phyloP scores from a whole-genome alignment of 2,329 filamentous ascomycete genomes.

The Trichophyton verrucosum region DNA sequence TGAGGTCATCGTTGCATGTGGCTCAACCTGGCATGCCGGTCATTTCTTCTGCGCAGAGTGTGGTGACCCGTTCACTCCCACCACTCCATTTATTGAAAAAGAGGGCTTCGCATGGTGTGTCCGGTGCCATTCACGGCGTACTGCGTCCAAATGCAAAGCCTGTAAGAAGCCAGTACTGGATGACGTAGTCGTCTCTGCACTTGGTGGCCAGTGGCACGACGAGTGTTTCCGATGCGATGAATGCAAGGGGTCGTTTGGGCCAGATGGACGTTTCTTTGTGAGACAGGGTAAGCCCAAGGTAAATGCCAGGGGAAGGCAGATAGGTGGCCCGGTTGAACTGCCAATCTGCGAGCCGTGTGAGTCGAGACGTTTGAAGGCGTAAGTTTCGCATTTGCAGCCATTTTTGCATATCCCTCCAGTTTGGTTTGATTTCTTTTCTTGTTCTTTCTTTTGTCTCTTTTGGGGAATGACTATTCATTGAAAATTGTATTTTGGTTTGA shows the following conservation, averaged over 20 bases:
- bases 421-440: not conserved
- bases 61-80: slow-evolving; percentile 59
- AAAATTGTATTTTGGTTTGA: not conserved
- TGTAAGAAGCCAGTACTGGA: slow-evolving; percentile 79
- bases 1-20: slow-evolving; percentile 85
- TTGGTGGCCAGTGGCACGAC: slow-evolving; percentile 89
- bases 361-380: slow-evolving; percentile 50
- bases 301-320: slow-evolving; percentile 35
- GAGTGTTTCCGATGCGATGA: slow-evolving; percentile 76
- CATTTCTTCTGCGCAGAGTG: slow-evolving; percentile 99
- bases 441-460: not conserved
- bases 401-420: not conserved
- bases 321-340: slow-evolving; percentile 39
- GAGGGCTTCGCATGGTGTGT: slow-evolving; percentile 98
- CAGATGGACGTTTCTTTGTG: slow-evolving; percentile 52
- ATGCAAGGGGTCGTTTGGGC: slow-evolving; percentile 46
- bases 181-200: slow-evolving; percentile 74
- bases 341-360: slow-evolving; percentile 53
- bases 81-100: slow-evolving; percentile 83
- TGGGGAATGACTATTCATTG: not conserved
- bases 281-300: slow-evolving; percentile 40
- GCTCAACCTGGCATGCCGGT: slow-evolving; percentile 90
- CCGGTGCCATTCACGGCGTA: slow-evolving; percentile 80
- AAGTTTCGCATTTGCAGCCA: slow-evolving; percentile 4
- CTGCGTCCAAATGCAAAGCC: slow-evolving; percentile 74